Conservation (phyloP, 163 green algal genomes). For the Scenedesmus sp. region DNA sequence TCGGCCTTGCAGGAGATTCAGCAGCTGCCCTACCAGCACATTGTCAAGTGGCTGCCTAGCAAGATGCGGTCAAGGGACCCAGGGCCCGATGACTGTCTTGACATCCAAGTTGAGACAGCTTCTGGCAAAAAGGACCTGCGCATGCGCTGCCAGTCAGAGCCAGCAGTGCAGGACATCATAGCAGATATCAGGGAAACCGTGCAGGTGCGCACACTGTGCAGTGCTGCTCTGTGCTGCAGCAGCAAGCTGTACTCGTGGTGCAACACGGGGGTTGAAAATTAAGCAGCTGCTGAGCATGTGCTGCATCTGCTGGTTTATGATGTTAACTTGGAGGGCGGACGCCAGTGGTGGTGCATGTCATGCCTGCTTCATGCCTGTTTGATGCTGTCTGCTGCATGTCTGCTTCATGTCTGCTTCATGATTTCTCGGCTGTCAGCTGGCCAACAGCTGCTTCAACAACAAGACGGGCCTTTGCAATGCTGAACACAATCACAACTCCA, state of each 20-base stretch:
- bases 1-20: conserved; percentile 65
- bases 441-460: too few relatives aligned
- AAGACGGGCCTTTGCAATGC: too few relatives aligned
- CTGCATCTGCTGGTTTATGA: too few relatives aligned
- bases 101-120: conserved; percentile 75
- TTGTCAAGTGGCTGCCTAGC: conserved; percentile 78
- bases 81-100: conserved; percentile 68
- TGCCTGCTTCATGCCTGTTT: too few relatives aligned
- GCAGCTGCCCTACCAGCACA: conserved; percentile 69
- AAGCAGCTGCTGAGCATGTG: not conserved
- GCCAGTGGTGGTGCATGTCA: not conserved
- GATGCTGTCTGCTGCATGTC: too few relatives aligned
- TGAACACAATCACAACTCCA: too few relatives aligned
- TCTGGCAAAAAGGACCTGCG: conserved; percentile 71
- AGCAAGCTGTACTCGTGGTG: not conserved
- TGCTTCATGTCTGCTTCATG: too few relatives aligned
- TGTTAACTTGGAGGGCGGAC: too few relatives aligned
- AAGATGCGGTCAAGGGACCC: conserved; percentile 66
- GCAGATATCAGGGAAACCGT: conserved; percentile 66
- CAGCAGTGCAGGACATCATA: conserved; percentile 64
- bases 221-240: not conserved
- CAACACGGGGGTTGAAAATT: not conserved
- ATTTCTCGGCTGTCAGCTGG: too few relatives aligned
- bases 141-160: conserved; percentile 61
- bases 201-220: conserved; percentile 46